A percentile compares a stretch with the other conserved stretches of the same genome.
These are phyloP conservation scores for Endogone sp. DNA, from an alignment of 192 early-diverging fungal species.

Conservation along the genomic window DNA sequence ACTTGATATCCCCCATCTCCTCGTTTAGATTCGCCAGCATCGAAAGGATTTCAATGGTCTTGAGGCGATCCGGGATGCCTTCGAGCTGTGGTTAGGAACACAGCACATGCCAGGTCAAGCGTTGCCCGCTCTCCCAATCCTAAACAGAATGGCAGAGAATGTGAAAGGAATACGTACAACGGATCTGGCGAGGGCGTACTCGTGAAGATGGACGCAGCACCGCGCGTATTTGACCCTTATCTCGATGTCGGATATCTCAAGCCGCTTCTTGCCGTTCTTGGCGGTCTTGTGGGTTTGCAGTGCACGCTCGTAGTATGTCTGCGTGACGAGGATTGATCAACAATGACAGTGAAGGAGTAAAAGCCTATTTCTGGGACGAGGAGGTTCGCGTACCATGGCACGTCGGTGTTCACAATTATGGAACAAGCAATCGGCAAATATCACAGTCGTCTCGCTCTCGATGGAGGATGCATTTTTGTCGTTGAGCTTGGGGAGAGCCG, in stretches of 20 bases:
- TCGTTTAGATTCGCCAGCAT: constrained; percentile 1
- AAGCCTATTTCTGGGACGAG: neutral
- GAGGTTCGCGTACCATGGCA: neutral
- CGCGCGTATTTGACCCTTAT: neutral
- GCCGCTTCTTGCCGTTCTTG: neutral
- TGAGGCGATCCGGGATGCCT: neutral
- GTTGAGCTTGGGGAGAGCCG: neutral
- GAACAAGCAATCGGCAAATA: neutral
- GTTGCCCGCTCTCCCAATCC: neutral
- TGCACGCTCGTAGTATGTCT: neutral
- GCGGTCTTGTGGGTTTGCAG: neutral
- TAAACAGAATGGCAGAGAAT: neutral
- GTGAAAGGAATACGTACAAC: neutral
- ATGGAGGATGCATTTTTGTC: constrained; percentile 2
- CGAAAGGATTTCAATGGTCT: neutral
- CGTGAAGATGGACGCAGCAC: neutral
- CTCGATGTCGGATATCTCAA: neutral
- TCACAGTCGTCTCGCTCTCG: neutral
- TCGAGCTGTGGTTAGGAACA: neutral
- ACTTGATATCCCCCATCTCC: neutral
- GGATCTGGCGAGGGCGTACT: neutral
- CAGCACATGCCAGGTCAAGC: neutral
- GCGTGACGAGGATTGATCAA: no score
- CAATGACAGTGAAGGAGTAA: no score
- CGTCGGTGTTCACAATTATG: neutral